Conservation (phyloP, 768 basidiomycete species). For the Suillus discolor region DNA sequence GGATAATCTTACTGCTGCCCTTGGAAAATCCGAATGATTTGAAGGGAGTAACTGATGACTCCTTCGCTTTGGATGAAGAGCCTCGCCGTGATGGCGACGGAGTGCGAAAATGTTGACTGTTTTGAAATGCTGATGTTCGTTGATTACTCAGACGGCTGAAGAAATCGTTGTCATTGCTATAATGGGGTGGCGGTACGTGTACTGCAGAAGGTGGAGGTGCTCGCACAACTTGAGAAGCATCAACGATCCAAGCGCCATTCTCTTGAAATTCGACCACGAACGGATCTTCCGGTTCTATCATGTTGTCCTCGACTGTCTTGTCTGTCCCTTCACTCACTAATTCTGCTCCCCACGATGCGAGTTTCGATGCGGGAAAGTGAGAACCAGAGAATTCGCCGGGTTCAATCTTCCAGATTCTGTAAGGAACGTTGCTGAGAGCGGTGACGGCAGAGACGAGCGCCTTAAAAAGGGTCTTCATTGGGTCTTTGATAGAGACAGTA, state of each 20-base stretch:
- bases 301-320: constrained; percentile 58
- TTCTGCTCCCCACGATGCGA: constrained; percentile 35
- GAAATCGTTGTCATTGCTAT: constrained; percentile 55
- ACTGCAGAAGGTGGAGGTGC: constrained; percentile 14
- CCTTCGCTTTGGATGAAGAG: constrained; percentile 25
- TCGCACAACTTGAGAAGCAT: constrained; percentile 24
- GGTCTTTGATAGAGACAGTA: constrained; percentile 53
- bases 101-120: constrained; percentile 25
- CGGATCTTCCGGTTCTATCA: constrained; percentile 61
- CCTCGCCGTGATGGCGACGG: constrained; percentile 24
- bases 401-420: constrained; percentile 68
- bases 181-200: constrained; percentile 49
- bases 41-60: constrained; percentile 29
- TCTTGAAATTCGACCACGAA: constrained; percentile 79
- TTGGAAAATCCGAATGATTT: constrained; percentile 39
- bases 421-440: constrained; percentile 36
- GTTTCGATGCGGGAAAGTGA: constrained; percentile 29
- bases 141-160: constrained; percentile 47
- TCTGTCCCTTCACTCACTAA: constrained; percentile 46
- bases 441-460: constrained; percentile 43
- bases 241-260: constrained; percentile 60
- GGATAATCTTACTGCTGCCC: constrained; percentile 38
- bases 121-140: constrained; percentile 22
- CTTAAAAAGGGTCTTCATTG: constrained; percentile 44
- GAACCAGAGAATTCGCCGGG: constrained; percentile 35